phyloP scores from a whole-genome alignment of 2,329 filamentous ascomycete genomes.

The Xylaria multiplex region DNA sequence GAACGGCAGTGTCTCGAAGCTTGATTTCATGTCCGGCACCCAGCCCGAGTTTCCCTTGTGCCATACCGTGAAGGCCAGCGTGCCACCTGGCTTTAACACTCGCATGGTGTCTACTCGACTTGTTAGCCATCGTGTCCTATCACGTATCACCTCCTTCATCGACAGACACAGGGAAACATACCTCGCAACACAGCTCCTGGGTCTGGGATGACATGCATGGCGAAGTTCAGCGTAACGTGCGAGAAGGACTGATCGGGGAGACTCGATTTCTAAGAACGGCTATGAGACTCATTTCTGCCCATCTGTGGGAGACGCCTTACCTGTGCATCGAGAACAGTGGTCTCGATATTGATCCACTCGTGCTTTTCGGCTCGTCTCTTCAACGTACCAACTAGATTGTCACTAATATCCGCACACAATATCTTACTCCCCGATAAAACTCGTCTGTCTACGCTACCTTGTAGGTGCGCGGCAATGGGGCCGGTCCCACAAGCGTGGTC shows the following conservation, averaged over 20 bases:
- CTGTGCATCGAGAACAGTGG: slow-evolving; percentile 58
- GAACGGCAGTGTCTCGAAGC: slow-evolving; percentile 55
- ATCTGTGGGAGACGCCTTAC: slow-evolving; percentile 45
- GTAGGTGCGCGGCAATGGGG: slow-evolving; percentile 58
- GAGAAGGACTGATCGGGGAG: slow-evolving; percentile 54
- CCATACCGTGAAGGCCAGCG: slow-evolving; percentile 54
- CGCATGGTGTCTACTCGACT: slow-evolving; percentile 50
- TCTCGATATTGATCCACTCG: slow-evolving; percentile 59
- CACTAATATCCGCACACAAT: slow-evolving; percentile 60
- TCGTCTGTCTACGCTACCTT: slow-evolving; percentile 52
- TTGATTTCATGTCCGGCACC: slow-evolving; percentile 52
- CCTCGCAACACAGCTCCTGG: slow-evolving; percentile 52
- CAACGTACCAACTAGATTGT: slow-evolving; percentile 54
- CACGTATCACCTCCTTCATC: not conserved
- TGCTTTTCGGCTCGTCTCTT: slow-evolving; percentile 53
- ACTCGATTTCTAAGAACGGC: slow-evolving; percentile 51
- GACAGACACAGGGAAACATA: slow-evolving; percentile 33
- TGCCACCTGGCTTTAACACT: slow-evolving; percentile 53
- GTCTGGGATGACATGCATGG: slow-evolving; percentile 58
- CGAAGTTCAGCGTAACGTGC: slow-evolving; percentile 59
- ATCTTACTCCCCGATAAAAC: slow-evolving; percentile 57
- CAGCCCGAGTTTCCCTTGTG: slow-evolving; percentile 50
- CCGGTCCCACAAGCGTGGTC: slow-evolving; percentile 66
- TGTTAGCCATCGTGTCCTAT: not conserved
- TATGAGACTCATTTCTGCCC: slow-evolving; percentile 18